These are phyloP conservation scores for Hibiscus tridactylites DNA, from an alignment of 345 rosid genomes.

Conservation along the genomic window DNA sequence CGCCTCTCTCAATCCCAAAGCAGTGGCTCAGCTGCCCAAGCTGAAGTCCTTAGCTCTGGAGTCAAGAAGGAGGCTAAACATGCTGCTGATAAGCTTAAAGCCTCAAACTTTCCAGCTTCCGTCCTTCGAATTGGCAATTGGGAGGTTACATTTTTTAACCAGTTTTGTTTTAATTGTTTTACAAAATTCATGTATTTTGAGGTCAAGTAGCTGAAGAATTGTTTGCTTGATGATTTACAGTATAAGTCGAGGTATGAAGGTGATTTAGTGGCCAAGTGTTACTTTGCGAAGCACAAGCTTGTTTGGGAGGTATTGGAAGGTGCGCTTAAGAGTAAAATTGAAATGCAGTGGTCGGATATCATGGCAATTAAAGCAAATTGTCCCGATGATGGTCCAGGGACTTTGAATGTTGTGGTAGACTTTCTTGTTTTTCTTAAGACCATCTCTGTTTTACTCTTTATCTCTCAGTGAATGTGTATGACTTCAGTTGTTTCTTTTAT, in stretches of 20 bases:
- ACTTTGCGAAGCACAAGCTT: not conserved
- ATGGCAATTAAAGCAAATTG: not conserved
- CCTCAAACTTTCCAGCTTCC: not conserved
- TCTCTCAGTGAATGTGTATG: not conserved
- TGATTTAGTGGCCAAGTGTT: not conserved
- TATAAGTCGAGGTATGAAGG: not conserved
- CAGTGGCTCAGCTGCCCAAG: not conserved
- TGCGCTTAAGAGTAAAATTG: not conserved
- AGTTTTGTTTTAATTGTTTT: not conserved
- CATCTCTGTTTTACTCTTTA: conserved; percentile 13
- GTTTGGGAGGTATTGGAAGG: not conserved
- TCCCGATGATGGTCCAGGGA: not conserved
- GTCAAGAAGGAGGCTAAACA: not conserved
- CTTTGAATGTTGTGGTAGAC: not conserved
- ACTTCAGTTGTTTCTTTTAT: conserved; percentile 1
- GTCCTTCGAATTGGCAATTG: not conserved
- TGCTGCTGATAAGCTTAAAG: not conserved
- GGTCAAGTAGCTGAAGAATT: not conserved
- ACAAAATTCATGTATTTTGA: not conserved
- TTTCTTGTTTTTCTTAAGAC: conserved; percentile 10
- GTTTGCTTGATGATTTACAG: not conserved
- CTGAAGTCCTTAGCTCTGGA: not conserved
- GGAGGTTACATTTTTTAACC: not conserved
- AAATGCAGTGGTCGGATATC: not conserved
- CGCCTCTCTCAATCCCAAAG: not conserved